A percentile compares a stretch with the other conserved stretches of the same genome.
Conservation (phyloP, 805 yeast genomes). For the Henningerozyma blattae region DNA sequence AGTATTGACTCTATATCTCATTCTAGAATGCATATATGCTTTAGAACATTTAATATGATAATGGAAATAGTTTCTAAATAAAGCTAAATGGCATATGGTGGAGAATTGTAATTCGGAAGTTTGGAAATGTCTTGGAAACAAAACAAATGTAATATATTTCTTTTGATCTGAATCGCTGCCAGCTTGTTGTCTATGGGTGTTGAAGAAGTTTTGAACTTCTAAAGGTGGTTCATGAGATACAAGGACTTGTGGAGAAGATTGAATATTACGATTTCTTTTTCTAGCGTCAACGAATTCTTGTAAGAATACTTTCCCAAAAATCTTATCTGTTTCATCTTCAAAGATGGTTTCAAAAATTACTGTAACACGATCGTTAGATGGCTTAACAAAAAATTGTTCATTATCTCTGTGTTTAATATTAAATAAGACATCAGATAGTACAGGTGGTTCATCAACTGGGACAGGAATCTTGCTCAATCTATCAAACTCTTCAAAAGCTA, state of each 20-base stretch:
- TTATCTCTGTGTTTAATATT: constrained; percentile 78
- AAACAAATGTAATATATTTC: constrained; percentile 50
- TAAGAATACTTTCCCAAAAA: constrained; percentile 77
- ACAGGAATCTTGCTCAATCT: constrained; percentile 34
- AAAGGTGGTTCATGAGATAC: constrained; percentile 92
- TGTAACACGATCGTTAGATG: constrained; percentile 92
- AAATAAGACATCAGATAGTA: constrained; percentile 16
- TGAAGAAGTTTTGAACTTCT: constrained; percentile 40
- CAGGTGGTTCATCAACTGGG: constrained; percentile 16
- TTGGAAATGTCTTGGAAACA: constrained; percentile 82
- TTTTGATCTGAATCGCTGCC: constrained; percentile 18
- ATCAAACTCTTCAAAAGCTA: constrained; percentile 74
- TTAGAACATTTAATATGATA: constrained; percentile 97
- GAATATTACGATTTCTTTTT: constrained; percentile 83
- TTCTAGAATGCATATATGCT: constrained; percentile 96
- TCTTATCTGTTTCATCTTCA: constrained; percentile 92
- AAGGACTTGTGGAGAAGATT: constrained; percentile 96
- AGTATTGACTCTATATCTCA: constrained; percentile 91
- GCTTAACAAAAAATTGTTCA: constrained; percentile 82
- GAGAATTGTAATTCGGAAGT: constrained; percentile 32
- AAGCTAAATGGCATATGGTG: constrained; percentile 71
- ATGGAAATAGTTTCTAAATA: constrained; percentile 94
- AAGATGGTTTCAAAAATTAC: constrained; percentile 90
- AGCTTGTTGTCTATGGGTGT: background rate
- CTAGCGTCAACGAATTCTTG: constrained; percentile 96